A percentile compares a stretch with the other conserved stretches of the same genome.
These are phyloP conservation scores for Talaromyces atroroseus DNA, from an alignment of 2,329 filamentous ascomycete genomes.

Conservation along the genomic window DNA sequence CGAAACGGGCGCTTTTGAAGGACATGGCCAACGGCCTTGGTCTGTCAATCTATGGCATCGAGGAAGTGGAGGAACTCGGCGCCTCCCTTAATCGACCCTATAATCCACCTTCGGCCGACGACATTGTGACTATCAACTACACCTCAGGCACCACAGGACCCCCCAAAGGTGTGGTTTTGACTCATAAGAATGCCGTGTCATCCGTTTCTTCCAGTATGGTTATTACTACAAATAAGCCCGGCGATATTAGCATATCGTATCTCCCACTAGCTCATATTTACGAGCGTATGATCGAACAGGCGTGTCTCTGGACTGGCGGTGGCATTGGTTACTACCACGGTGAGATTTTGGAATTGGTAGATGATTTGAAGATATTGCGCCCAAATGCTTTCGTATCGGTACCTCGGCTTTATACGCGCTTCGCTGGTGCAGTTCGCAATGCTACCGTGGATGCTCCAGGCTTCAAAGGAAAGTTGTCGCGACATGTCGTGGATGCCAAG, in stretches of 20 bases:
- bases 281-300: constrained; percentile 76
- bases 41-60: constrained; percentile 71
- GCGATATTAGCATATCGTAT: constrained; percentile 73
- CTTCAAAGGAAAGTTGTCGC: constrained; percentile 72
- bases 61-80: constrained; percentile 76
- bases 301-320: constrained; percentile 64
- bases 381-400: constrained; percentile 84
- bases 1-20: constrained; percentile 73
- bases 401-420: constrained; percentile 84
- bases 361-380: constrained; percentile 81
- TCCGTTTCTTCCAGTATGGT: constrained; percentile 60
- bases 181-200: constrained; percentile 73
- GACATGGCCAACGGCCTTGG: constrained; percentile 67
- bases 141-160: constrained; percentile 61
- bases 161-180: constrained; percentile 64
- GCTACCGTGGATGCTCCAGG: constrained; percentile 74
- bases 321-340: constrained; percentile 91
- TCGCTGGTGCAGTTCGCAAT: constrained; percentile 74
- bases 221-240: constrained; percentile 35
- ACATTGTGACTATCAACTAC: constrained; percentile 71
- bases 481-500: constrained; percentile 75
- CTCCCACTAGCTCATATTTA: constrained; percentile 93
- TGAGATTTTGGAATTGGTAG: constrained; percentile 76
- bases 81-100: constrained; percentile 62
- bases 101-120: constrained; percentile 65